phyloP scores from a whole-genome alignment of 2,329 filamentous ascomycete species.

The Aspergillus ochraceus region DNA sequence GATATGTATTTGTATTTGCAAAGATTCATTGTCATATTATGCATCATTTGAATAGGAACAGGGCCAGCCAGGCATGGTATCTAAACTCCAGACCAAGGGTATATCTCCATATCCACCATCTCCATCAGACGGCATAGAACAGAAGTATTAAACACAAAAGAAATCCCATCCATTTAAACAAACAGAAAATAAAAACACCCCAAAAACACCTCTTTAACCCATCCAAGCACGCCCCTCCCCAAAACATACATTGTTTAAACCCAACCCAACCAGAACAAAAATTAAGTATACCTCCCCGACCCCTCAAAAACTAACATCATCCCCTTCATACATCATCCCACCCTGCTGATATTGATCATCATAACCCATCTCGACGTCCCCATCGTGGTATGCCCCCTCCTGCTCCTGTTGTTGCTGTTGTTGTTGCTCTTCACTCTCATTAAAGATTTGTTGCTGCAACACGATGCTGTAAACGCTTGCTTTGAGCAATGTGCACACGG shows the following conservation, averaged over 20 bases:
- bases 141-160: too few species aligned
- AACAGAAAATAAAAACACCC: constrained; percentile 1
- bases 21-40: constrained; percentile 10
- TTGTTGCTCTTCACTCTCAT: constrained; percentile 48
- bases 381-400: constrained; percentile 6
- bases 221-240: neutral
- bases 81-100: constrained; percentile 16
- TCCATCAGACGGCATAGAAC: neutral
- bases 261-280: neutral
- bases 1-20: constrained; percentile 32
- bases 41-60: neutral
- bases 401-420: constrained; percentile 17
- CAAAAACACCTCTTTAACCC: constrained; percentile 12
- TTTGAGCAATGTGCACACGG: constrained; percentile 94
- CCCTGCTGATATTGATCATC: constrained; percentile 22
- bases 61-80: neutral
- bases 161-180: neutral
- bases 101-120: constrained; percentile 12
- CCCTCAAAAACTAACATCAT: constrained; percentile 24
- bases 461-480: constrained; percentile 99
- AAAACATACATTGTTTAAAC: too few species aligned
- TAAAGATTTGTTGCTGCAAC: constrained; percentile 91
- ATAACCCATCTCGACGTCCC: constrained; percentile 13
- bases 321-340: constrained; percentile 23
- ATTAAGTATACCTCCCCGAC: constrained; percentile 12